Percentiles rank a stretch among this genome's conserved stretches.
Evolutionary conservation across 768 basidiomycete species (phyloP).

Genomic region (Cystobasidium ongulense): DNA sequence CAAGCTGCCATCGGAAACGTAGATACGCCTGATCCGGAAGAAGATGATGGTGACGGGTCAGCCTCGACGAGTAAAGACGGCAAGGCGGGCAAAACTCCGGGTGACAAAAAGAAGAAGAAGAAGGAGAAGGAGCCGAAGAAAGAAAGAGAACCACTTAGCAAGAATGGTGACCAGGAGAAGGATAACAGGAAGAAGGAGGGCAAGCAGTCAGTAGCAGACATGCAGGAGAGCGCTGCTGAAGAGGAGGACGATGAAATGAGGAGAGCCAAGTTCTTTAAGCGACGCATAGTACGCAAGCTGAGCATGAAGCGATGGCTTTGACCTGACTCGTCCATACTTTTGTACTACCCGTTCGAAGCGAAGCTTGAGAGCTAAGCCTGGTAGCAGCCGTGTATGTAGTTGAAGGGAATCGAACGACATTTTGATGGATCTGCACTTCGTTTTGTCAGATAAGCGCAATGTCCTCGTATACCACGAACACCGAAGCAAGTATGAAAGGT

Average conservation of each 20-base stretch:
- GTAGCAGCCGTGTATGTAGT: no score
- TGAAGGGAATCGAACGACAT: no score
- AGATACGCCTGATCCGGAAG: not conserved
- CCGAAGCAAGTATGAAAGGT: not conserved
- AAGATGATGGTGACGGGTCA: not conserved
- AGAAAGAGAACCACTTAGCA: not conserved
- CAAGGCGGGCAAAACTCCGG: not conserved
- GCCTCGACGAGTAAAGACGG: not conserved
- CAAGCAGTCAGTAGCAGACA: not conserved
- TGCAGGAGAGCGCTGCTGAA: not conserved
- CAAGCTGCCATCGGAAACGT: not conserved
- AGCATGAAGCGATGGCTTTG: not conserved
- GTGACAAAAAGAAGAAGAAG: not conserved
- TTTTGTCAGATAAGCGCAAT: no score
- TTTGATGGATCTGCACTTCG: no score
- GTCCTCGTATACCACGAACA: no score
- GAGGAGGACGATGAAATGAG: not conserved
- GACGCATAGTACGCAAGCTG: not conserved
- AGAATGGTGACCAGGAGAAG: not conserved
- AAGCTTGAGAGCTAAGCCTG: no score
- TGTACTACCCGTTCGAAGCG: no score
- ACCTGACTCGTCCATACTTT: not conserved
- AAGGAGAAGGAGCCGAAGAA: not conserved
- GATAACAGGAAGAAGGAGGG: conserved; percentile 16
- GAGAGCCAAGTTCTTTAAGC: not conserved